Evolutionary conservation across 768 basidiomycete genomes (phyloP).

Genomic region (Termitomyces sp.): DNA sequence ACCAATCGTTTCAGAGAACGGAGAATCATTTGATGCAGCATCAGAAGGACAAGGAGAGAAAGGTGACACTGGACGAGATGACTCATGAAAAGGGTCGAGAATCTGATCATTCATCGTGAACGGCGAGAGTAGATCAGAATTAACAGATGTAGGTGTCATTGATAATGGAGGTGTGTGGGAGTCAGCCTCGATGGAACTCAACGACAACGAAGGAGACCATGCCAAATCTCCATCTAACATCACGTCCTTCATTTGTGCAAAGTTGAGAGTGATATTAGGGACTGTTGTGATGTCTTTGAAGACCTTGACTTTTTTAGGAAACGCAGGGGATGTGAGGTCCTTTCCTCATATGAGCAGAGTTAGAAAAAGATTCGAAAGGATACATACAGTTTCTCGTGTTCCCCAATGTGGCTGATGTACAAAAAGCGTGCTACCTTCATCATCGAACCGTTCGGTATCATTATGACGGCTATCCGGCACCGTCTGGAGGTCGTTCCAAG

Average conservation of each 20-base stretch:
- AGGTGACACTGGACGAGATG: not conserved
- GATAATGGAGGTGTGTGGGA: not conserved
- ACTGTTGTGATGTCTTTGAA: slow-evolving; percentile 2
- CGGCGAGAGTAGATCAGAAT: not conserved
- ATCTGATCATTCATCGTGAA: not conserved
- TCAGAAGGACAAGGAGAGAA: not conserved
- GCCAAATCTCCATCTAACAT: not conserved
- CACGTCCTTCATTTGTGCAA: not conserved
- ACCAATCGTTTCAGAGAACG: not conserved
- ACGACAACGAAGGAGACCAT: not conserved
- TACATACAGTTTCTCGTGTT: not conserved
- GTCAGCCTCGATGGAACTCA: not conserved
- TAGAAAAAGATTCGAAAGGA: not conserved
- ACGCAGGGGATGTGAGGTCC: not conserved
- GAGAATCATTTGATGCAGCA: not conserved
- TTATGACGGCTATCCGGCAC: not conserved
- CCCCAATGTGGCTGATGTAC: not conserved
- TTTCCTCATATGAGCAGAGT: not conserved
- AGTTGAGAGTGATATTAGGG: slow-evolving; percentile 3
- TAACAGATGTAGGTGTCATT: not conserved
- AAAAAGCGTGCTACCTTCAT: not conserved
- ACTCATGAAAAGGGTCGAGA: not conserved
- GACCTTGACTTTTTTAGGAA: not conserved
- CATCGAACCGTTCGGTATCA: not conserved
- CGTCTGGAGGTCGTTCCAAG: not conserved